Conservation (phyloP, 2,329 filamentous ascomycete species). For the Scedosporium aurantiacum region DNA sequence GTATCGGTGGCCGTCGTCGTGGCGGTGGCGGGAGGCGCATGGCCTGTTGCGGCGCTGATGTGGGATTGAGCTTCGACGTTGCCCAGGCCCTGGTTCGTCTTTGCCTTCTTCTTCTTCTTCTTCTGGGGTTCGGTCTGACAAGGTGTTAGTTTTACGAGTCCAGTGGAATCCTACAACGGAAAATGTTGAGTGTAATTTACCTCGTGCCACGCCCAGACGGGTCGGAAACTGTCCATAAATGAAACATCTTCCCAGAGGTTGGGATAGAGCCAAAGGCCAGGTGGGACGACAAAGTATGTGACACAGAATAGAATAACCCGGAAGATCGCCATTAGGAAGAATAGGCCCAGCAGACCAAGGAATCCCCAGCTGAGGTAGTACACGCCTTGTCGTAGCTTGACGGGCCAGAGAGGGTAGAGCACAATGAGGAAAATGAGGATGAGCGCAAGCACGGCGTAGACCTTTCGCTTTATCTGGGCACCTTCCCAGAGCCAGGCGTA, state of each 20-base stretch:
- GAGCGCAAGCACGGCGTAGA: constrained; percentile 78
- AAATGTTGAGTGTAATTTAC: constrained; percentile 35
- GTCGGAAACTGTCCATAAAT: constrained; percentile 94
- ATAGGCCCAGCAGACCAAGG: constrained; percentile 77
- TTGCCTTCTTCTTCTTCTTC: constrained; percentile 49
- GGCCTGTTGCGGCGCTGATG: constrained; percentile 42
- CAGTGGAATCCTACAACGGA: background rate
- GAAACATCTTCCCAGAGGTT: constrained; percentile 98
- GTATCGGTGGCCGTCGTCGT: constrained; percentile 47
- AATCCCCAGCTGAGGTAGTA: constrained; percentile 97
- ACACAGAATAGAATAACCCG: constrained; percentile 87
- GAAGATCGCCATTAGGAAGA: constrained; percentile 98
- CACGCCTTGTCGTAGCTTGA: constrained; percentile 80
- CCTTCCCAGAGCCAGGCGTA: constrained; percentile 97
- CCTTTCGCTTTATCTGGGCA: constrained; percentile 83
- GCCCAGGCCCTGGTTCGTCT: constrained; percentile 21
- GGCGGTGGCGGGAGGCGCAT: constrained; percentile 39
- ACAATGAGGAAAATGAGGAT: constrained; percentile 78
- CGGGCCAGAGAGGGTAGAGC: constrained; percentile 92
- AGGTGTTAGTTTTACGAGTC: constrained; percentile 16
- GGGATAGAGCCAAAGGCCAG: constrained; percentile 95
- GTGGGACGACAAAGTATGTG: constrained; percentile 74
- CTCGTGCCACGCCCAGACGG: constrained; percentile 97
- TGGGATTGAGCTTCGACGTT: constrained; percentile 24
- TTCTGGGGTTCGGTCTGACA: constrained; percentile 29